Evolutionary conservation across 164 flowering plant species (phyloP).

Genomic region (Berberis thunbergii): DNA sequence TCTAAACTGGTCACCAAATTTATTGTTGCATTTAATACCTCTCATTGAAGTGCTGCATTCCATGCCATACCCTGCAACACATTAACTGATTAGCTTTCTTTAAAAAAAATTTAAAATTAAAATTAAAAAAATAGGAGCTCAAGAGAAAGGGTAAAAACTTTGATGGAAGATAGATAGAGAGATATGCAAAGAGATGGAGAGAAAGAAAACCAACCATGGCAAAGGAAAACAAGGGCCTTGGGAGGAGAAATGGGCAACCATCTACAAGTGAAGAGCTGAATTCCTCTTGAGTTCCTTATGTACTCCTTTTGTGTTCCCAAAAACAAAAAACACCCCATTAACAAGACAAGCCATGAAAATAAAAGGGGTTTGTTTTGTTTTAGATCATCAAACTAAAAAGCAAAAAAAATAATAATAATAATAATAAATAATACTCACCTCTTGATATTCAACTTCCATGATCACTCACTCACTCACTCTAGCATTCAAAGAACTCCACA

Average conservation of each 20-base stretch:
- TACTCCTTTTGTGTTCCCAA: slow-evolving; percentile 35
- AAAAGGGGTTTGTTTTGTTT: not conserved
- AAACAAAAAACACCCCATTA: slow-evolving; percentile 4
- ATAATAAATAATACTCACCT: slow-evolving; percentile 28
- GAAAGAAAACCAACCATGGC: slow-evolving; percentile 60
- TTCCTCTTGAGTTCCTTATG: slow-evolving; percentile 71
- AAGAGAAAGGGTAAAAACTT: slow-evolving; percentile 6
- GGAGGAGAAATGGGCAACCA: slow-evolving; percentile 85
- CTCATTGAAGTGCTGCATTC: slow-evolving; percentile 92
- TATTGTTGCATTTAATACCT: slow-evolving; percentile 38
- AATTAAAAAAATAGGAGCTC: not conserved
- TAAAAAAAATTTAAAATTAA: not conserved
- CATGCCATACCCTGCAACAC: slow-evolving; percentile 89
- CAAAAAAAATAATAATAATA: not conserved
- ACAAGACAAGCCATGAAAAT: not conserved
- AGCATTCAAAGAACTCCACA: not conserved
- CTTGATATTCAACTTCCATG: slow-evolving; percentile 52
- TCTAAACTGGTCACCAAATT: too few species aligned
- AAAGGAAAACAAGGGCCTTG: slow-evolving; percentile 79
- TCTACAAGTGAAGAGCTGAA: slow-evolving; percentile 81
- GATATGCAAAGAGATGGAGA: slow-evolving; percentile 9
- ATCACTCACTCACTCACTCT: not conserved
- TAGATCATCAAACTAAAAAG: not conserved
- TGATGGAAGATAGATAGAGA: slow-evolving; percentile 3
- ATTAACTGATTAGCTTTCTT: not conserved